Percentiles rank a stretch among this genome's conserved stretches.
These are phyloP conservation scores for Aspergillus sojae DNA, from an alignment of 2,329 filamentous ascomycete species.

Conservation along the genomic window DNA sequence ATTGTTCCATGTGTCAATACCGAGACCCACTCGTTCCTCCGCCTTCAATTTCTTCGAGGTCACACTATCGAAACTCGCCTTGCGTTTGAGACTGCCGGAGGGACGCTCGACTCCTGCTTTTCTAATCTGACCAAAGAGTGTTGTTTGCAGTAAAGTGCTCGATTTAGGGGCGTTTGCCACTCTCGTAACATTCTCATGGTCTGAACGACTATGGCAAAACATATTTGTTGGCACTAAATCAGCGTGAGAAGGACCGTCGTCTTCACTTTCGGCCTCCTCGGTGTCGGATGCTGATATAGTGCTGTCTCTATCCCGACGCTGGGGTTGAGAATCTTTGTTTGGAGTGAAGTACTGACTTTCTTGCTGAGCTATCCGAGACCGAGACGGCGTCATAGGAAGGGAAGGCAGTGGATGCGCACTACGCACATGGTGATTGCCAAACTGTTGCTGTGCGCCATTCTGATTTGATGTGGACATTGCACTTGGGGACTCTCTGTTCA, in stretches of 20 bases:
- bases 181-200: conserved; percentile 38
- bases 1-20: conserved; percentile 52
- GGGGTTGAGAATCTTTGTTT: conserved; percentile 54
- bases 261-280: conserved; percentile 58
- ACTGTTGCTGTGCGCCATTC: conserved; percentile 52
- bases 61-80: conserved; percentile 40
- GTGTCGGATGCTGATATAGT: conserved; percentile 73
- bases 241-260: conserved; percentile 71
- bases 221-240: conserved; percentile 76
- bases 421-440: conserved; percentile 65
- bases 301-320: conserved; percentile 72
- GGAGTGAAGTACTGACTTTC: conserved; percentile 63
- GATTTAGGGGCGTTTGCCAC: conserved; percentile 44
- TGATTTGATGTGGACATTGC: conserved; percentile 71
- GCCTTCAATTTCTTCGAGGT: conserved; percentile 55
- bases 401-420: conserved; percentile 84
- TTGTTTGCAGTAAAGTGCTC: conserved; percentile 60
- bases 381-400: conserved; percentile 73
- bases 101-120: conserved; percentile 53
- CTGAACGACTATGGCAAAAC: conserved; percentile 61
- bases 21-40: conserved; percentile 56
- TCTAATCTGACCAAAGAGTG: conserved; percentile 64
- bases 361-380: conserved; percentile 53
- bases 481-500: conserved; percentile 75
- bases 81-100: conserved; percentile 39